Conservation (phyloP, 2,329 filamentous ascomycete species). For the Huntiella savannae region DNA sequence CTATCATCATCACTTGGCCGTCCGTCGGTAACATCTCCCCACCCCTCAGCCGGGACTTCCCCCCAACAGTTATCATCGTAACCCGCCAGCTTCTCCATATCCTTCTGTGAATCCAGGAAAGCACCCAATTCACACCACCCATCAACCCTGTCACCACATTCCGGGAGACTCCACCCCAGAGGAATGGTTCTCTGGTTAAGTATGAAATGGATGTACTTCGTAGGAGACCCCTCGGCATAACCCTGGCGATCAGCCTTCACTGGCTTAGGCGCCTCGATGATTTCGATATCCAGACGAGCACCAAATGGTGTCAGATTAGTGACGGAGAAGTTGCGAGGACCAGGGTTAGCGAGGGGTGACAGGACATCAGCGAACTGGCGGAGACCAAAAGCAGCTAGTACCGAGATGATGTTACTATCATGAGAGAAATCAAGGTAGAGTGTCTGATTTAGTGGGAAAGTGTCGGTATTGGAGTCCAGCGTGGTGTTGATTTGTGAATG, state of each 20-base stretch:
- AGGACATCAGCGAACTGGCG: conserved; percentile 46
- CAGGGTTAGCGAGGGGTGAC: conserved; percentile 33
- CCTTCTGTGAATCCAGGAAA: conserved; percentile 43
- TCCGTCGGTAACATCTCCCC: background rate
- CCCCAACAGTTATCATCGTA: conserved; percentile 20
- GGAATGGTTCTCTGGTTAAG: conserved; percentile 58
- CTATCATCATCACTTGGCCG: background rate
- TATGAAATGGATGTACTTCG: conserved; percentile 54
- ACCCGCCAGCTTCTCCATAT: conserved; percentile 35
- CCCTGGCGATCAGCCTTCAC: conserved; percentile 34
- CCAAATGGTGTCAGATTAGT: conserved; percentile 53
- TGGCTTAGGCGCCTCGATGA: conserved; percentile 49
- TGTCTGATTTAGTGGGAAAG: conserved; percentile 54
- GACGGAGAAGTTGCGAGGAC: conserved; percentile 43
- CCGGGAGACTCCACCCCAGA: conserved; percentile 43
- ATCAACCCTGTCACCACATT: conserved; percentile 47
- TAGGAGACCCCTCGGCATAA: conserved; percentile 26
- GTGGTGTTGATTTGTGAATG: conserved; percentile 48
- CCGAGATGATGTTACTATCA: conserved; percentile 52
- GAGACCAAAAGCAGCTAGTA: conserved; percentile 54
- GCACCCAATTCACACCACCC: conserved; percentile 60
- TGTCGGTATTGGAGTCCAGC: conserved; percentile 44
- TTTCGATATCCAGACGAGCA: conserved; percentile 52
- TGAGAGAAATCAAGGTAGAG: conserved; percentile 65
- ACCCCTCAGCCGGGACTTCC: background rate